Percentiles rank a stretch among this genome's conserved stretches.
phyloP scores from a whole-genome alignment of 2,329 filamentous ascomycete species.

The Diaporthe batatas region DNA sequence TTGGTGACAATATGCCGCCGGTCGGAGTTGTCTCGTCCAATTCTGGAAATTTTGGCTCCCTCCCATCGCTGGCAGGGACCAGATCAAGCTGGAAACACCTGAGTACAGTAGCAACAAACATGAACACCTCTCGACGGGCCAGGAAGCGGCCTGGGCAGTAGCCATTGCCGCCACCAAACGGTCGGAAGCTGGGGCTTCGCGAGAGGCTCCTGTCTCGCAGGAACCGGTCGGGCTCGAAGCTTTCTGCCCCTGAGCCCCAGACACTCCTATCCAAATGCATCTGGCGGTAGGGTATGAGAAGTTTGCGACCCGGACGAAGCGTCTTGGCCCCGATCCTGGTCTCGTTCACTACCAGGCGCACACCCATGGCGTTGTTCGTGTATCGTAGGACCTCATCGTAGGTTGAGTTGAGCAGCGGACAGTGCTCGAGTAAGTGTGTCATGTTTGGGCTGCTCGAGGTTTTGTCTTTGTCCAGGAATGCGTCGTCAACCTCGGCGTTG shows the following conservation, averaged over 20 bases:
- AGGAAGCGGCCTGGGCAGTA: neutral
- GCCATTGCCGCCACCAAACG: neutral
- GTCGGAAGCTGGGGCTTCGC: constrained; percentile 5
- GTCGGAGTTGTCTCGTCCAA: constrained; percentile 2
- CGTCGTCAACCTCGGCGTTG: neutral
- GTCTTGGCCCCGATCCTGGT: neutral
- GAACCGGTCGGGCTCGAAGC: neutral
- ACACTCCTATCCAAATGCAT: neutral
- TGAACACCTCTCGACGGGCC: constrained; percentile 2
- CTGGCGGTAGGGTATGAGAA: constrained; percentile 17
- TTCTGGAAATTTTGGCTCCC: neutral
- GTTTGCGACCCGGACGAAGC: constrained; percentile 4
- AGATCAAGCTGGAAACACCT: constrained; percentile 1
- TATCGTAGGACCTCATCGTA: constrained; percentile 5
- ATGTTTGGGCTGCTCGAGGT: neutral
- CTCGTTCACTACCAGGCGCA: neutral
- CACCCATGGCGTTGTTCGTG: constrained; percentile 3
- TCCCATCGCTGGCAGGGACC: neutral
- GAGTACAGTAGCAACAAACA: constrained; percentile 9
- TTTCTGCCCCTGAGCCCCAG: neutral
- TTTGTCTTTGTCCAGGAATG: neutral
- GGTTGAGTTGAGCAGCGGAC: neutral
- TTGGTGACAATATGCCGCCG: constrained; percentile 6
- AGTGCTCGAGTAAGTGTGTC: neutral
- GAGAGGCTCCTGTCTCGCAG: neutral